Conservation (phyloP, 352 stramenopile genomes). For the Globisporangium parvum region DNA sequence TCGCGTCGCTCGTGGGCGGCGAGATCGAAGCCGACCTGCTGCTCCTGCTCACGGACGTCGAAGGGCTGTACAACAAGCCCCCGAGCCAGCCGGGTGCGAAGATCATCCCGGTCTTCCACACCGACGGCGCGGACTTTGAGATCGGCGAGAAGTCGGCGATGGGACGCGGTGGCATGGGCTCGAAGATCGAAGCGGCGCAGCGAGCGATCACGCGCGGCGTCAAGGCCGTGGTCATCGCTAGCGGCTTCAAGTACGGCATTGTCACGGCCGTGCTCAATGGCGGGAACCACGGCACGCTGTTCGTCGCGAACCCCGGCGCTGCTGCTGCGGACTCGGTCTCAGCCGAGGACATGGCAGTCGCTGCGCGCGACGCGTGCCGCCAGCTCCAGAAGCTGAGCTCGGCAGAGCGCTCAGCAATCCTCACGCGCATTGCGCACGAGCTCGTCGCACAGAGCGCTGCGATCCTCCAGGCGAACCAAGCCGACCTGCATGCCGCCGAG, state of each 20-base stretch:
- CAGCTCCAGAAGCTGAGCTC: conserved; percentile 87
- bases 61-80: conserved; percentile 93
- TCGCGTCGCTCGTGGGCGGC: conserved; percentile 80
- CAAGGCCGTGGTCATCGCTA: conserved; percentile 91
- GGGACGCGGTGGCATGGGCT: conserved; percentile 92
- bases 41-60: conserved; percentile 96
- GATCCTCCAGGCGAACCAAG: conserved; percentile 90
- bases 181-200: conserved; percentile 91
- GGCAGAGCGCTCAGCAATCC: conserved; percentile 79
- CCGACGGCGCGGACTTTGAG: conserved; percentile 50
- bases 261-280: conserved; percentile 88
- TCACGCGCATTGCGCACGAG: conserved; percentile 84
- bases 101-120: conserved; percentile 69
- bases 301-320: conserved; percentile 63
- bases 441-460: conserved; percentile 76
- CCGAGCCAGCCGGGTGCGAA: conserved; percentile 68
- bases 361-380: conserved; percentile 76
- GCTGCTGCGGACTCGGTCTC: conserved; percentile 31
- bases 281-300: conserved; percentile 76
- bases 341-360: conserved; percentile 75
- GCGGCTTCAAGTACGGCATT: conserved; percentile 90
- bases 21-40: conserved; percentile 93
- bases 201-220: conserved; percentile 86
- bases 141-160: conserved; percentile 79
- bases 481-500: conserved; percentile 87